Evolutionary conservation across 1,284 basidiomycete genomes (phyloP), one percentile per base, ranked within the genome.

Genomic region (Ustilago hordei): DNA sequence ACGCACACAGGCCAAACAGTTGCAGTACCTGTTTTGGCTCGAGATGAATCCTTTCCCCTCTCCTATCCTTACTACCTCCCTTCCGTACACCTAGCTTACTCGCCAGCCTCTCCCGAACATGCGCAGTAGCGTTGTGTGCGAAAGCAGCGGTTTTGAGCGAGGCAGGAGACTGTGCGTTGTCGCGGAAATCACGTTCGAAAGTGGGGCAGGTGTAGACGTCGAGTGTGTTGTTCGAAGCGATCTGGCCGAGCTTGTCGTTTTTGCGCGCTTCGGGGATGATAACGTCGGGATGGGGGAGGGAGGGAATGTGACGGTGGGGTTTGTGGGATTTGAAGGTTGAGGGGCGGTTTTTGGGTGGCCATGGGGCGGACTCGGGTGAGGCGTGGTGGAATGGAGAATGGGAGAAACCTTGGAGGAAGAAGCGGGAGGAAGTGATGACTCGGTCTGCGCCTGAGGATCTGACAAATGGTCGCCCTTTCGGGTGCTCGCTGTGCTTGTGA

Each of bases 131-230:
- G 13, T 55, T 69, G 28, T 39, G 13, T 9, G 75, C 56, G 32
- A 77, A 77, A 2, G 53, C 55, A 6, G 55, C 60, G 1, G 60
- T 64, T 31, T 64, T 60, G 58, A 56, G 52, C 8, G 69, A 55
- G 1, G 61, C 60, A 1, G 59, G 69, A 31, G 62, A 69, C 36
- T 63, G 64, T 4, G 69, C 69, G 34, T 72, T 73, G 62, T 72
- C 66, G 34, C 75, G 69, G 12, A 59, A 60, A 13, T 60, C 54
- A 13, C 55, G 59, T 28, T 77, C 75, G 43, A 77, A 77, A 4
- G 64, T 62, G 3, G 55, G 41, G 34, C 75, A 77, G 2, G 75
- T 77, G 60, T 77, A 73, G 57, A 77, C 75, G 47, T 77, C 75
- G 36, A 77, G 69, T 19, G 75, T 77, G 45, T 77, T 77, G 57